Percentiles rank a stretch among this genome's conserved stretches.
phyloP scores from a whole-genome alignment of 805 yeast genomes.

The Metschnikowia matae region DNA sequence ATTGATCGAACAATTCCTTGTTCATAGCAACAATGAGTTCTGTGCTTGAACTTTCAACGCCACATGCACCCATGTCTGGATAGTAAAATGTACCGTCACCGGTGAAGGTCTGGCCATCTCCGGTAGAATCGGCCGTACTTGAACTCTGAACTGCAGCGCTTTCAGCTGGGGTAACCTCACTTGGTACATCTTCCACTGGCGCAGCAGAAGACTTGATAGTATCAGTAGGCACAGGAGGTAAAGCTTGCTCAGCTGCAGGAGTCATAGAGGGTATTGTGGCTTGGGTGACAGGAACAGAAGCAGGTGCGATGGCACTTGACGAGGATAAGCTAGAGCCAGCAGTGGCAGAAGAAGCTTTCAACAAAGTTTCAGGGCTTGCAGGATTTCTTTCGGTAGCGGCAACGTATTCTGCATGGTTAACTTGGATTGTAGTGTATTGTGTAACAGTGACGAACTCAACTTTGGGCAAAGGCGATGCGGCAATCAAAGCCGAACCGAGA shows the following conservation, averaged over 20 bases:
- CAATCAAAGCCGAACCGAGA: conserved; percentile 7
- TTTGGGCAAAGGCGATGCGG: conserved; percentile 10
- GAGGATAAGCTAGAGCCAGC: background rate
- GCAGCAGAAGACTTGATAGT: background rate
- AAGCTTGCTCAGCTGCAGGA: background rate
- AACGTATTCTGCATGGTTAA: conserved; percentile 4
- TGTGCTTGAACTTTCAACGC: conserved; percentile 38
- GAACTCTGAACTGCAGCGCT: background rate
- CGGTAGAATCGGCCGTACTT: conserved; percentile 6
- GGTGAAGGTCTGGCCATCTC: conserved; percentile 17
- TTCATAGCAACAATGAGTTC: conserved; percentile 55
- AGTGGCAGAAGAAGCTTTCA: conserved; percentile 3
- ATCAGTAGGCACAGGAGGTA: background rate
- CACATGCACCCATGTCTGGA: conserved; percentile 54
- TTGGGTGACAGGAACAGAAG: background rate
- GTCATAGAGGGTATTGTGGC: background rate
- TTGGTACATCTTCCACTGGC: background rate
- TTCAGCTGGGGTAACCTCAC: background rate
- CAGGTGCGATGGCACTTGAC: background rate
- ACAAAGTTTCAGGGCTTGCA: background rate
- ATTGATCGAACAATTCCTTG: conserved; percentile 34
- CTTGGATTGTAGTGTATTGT: conserved; percentile 10
- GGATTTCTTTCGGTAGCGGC: background rate
- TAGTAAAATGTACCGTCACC: conserved; percentile 51
- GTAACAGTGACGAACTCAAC: conserved; percentile 12